Evolutionary conservation across 2,329 filamentous ascomycete species (phyloP).

Genomic region (Cladosporium sp.): DNA sequence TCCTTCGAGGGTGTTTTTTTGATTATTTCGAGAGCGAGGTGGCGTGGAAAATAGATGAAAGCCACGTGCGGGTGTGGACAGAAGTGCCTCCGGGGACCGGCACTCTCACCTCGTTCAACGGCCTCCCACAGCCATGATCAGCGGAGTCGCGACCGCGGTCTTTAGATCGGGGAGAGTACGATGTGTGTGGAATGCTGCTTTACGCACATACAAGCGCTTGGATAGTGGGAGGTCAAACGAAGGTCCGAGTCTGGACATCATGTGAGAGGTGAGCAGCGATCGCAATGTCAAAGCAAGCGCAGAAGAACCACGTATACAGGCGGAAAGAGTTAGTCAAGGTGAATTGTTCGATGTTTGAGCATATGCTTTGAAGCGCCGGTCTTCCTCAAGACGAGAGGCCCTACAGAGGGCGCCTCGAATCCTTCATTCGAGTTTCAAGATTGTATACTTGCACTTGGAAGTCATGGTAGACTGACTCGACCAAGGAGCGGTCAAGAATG

Average conservation of each 20-base stretch:
- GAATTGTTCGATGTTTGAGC: not conserved
- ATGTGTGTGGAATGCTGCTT: not conserved
- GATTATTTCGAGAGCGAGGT: not conserved
- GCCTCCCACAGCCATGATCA: not conserved
- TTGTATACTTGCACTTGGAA: not conserved
- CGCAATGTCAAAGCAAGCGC: not conserved
- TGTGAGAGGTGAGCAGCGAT: not conserved
- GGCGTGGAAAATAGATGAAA: not conserved
- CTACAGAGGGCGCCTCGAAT: not conserved
- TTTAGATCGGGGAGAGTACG: not conserved
- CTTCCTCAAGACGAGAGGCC: not conserved
- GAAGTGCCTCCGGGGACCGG: not conserved
- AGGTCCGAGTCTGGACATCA: not conserved
- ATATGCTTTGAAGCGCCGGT: not conserved
- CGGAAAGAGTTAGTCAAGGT: not conserved
- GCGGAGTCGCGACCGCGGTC: not conserved
- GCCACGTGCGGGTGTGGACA: not conserved
- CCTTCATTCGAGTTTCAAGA: not conserved
- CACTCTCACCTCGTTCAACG: not conserved
- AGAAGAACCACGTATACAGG: not conserved
- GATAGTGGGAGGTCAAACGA: not conserved
- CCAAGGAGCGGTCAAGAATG: not conserved
- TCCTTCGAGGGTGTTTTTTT: not conserved
- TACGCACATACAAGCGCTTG: not conserved
- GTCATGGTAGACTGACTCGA: conserved; percentile 1